phyloP scores from a whole-genome alignment of 768 basidiomycete species.

The Crassisporium funariophilum region DNA sequence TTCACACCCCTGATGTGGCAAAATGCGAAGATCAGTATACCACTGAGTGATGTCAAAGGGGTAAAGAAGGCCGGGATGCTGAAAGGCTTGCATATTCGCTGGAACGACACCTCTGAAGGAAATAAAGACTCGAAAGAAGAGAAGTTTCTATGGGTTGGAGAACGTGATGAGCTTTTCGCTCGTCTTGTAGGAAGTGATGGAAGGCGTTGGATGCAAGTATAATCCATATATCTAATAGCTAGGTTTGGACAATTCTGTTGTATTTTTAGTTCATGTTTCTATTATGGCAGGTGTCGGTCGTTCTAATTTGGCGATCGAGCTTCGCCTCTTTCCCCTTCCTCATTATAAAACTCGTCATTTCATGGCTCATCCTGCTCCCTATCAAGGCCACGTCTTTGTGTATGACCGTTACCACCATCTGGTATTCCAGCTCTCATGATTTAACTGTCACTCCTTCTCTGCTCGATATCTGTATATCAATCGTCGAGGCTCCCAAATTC shows the following conservation, averaged over 20 bases:
- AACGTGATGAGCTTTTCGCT: constrained; percentile 68
- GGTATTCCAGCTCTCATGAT: too few relatives aligned
- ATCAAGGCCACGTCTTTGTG: too few relatives aligned
- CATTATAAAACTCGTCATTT: too few relatives aligned
- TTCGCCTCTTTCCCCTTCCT: neutral
- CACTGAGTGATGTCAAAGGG: constrained; percentile 47
- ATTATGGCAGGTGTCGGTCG: too few relatives aligned
- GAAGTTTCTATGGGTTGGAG: constrained; percentile 60
- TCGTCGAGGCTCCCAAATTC: too few relatives aligned
- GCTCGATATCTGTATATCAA: too few relatives aligned
- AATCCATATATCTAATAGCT: constrained; percentile 15
- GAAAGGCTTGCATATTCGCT: constrained; percentile 54
- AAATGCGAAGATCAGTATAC: constrained; percentile 47
- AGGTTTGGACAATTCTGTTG: too few relatives aligned
- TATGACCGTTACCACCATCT: too few relatives aligned
- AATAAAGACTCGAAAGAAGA: constrained; percentile 46
- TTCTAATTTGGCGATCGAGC: too few relatives aligned
- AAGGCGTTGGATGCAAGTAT: constrained; percentile 50
- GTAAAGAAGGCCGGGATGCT: constrained; percentile 60
- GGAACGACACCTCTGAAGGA: constrained; percentile 34
- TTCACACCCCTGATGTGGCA: constrained; percentile 57
- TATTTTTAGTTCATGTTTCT: constrained; percentile 10
- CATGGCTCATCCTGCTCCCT: too few relatives aligned
- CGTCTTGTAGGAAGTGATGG: constrained; percentile 56
- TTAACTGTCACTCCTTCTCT: too few relatives aligned